These are phyloP conservation scores for Pythium brachiatum DNA, from an alignment of 352 stramenopile species.

Conservation along the genomic window DNA sequence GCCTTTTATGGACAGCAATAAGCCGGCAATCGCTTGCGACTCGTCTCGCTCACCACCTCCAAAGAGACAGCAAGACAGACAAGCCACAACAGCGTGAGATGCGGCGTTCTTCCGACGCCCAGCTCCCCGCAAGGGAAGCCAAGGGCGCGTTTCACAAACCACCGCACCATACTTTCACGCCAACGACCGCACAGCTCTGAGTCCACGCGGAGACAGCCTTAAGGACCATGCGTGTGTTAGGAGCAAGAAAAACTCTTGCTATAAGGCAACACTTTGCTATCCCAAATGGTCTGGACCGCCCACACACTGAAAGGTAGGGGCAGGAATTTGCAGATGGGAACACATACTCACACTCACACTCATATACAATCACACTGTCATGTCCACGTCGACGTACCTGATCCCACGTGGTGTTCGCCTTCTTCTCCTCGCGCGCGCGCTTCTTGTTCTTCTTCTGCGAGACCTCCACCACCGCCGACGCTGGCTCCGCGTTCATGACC, in stretches of 20 bases:
- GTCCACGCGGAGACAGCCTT: constrained; percentile 86
- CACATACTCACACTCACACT: constrained; percentile 25
- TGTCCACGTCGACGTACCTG: constrained; percentile 36
- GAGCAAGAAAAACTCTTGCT: constrained; percentile 79
- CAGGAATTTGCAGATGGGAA: constrained; percentile 75
- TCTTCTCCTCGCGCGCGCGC: constrained; percentile 45
- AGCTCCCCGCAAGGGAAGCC: not conserved
- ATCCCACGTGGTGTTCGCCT: constrained; percentile 40
- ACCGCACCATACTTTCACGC: constrained; percentile 15
- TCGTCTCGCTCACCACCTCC: not conserved
- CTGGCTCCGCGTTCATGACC: constrained; percentile 4
- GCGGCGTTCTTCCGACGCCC: constrained; percentile 1
- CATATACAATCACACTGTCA: constrained; percentile 18
- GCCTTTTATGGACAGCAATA: constrained; percentile 33
- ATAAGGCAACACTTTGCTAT: constrained; percentile 77
- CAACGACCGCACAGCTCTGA: constrained; percentile 36
- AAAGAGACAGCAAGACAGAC: constrained; percentile 2
- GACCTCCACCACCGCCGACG: not conserved
- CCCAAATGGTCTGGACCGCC: constrained; percentile 83
- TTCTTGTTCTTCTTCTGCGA: constrained; percentile 62
- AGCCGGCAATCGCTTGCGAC: constrained; percentile 15
- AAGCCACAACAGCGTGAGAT: not conserved
- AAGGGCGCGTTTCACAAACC: constrained; percentile 15
- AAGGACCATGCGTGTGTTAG: constrained; percentile 86
- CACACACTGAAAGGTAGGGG: constrained; percentile 40